These are phyloP conservation scores for Calamus simplicifolius DNA, from an alignment of 176 grass and related monocot species.

Conservation along the genomic window DNA sequence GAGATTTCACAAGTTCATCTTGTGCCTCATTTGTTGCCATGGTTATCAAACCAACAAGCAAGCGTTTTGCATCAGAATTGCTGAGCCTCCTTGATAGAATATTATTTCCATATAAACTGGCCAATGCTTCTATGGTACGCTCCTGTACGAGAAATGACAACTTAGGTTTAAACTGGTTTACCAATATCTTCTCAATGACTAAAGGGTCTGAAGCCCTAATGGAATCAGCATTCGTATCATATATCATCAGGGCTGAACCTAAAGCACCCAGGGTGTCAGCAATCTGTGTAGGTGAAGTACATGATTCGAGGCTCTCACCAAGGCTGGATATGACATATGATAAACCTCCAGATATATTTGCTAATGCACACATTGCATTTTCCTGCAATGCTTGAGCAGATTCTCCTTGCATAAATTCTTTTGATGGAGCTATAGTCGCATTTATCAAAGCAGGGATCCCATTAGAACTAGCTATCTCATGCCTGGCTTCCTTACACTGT, in stretches of 20 bases:
- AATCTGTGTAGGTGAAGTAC: conserved; percentile 86
- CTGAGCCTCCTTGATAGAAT: conserved; percentile 75
- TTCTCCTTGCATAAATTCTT: conserved; percentile 99
- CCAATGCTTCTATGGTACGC: conserved; percentile 96
- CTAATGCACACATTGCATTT: conserved; percentile 99
- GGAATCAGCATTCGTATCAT: conserved; percentile 88
- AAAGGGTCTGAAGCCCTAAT: conserved; percentile 70
- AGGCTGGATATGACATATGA: conserved; percentile 98
- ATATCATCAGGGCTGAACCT: conserved; percentile 99
- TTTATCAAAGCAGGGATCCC: conserved; percentile 98
- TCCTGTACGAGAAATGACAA: conserved; percentile 84
- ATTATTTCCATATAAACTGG: conserved; percentile 91
- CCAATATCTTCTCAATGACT: conserved; percentile 77
- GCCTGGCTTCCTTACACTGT: conserved; percentile 94
- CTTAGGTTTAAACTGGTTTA: conserved; percentile 93
- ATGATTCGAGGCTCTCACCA: conserved; percentile 95
- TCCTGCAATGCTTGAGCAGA: conserved; percentile 97
- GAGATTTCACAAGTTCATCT: conserved; percentile 85
- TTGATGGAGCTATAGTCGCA: conserved; percentile 99
- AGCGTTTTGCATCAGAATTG: conserved; percentile 85
- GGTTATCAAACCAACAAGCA: conserved; percentile 95
- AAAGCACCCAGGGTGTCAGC: conserved; percentile 97
- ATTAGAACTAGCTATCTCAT: conserved; percentile 88
- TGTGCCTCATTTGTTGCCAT: conserved; percentile 88
- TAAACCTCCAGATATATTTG: conserved; percentile 97